Conservation (phyloP, 352 stramenopile species). For the Phytophthora sansomeana region DNA sequence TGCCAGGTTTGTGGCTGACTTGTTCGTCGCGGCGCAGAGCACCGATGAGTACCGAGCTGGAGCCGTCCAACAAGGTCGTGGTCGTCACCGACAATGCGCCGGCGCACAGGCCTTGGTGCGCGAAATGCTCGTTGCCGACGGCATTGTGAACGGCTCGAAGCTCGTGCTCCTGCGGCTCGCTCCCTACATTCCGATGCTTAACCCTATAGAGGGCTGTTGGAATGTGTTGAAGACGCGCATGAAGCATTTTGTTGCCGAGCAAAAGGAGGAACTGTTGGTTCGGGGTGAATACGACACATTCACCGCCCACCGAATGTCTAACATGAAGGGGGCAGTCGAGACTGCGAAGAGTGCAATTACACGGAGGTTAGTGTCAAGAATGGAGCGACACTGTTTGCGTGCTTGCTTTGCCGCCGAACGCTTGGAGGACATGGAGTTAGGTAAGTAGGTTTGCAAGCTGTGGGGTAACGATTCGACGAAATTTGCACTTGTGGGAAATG, state of each 20-base stretch:
- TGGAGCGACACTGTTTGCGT: no score
- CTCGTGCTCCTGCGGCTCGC: neutral
- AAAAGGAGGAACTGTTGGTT: neutral
- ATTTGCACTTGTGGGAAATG: no score
- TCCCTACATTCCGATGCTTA: neutral
- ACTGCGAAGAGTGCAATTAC: no score
- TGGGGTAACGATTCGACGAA: no score
- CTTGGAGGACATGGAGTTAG: no score
- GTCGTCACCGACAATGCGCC: constrained; percentile 9
- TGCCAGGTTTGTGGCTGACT: constrained; percentile 1
- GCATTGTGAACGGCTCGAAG: constrained; percentile 2
- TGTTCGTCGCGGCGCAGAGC: constrained; percentile 4
- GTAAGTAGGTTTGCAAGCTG: no score
- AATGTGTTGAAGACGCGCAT: neutral
- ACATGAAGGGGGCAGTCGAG: neutral
- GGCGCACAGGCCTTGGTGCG: neutral
- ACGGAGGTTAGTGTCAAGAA: no score
- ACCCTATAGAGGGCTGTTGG: constrained; percentile 1
- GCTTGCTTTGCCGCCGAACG: no score
- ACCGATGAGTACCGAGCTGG: neutral
- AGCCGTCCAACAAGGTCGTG: constrained; percentile 1
- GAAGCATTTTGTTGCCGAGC: neutral
- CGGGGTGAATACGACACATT: neutral
- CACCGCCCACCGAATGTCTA: neutral
- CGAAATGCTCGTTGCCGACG: neutral